Evolutionary conservation across 257 asterid species (phyloP), one percentile per base, ranked within the genome.

Genomic region (Solanum gracilifrons): DNA sequence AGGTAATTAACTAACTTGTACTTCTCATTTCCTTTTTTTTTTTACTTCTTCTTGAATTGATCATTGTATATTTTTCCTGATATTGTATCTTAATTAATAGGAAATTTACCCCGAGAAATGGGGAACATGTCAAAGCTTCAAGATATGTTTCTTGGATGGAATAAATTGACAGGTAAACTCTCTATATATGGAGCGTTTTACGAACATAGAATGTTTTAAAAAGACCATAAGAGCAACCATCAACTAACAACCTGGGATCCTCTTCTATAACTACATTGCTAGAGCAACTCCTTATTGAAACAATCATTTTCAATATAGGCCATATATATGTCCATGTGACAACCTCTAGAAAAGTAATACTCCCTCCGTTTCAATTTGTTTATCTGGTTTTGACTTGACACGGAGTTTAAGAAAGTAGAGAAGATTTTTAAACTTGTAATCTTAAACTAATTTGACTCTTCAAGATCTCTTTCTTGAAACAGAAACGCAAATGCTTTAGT

Each of bases 101-200:
- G 89, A 85, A 84, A 29, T 16, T 20, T 92, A 35, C 90, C 91
- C 7, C 41, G 29, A 27, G 82, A 21, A 11, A 85, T 90, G 51
- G 69, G 88, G 29, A 60, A 86, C 73, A 74, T 90, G n/a, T 68
- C 82, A 48, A 85, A 16, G 64, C 88, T 90, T 79, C 48, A 83
- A 69, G 21, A 4, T 33, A 25, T 90, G 5, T 21, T 36, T 84
- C 90, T 90, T 36, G 77, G 83, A 58, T 55, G 86, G 73, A 83
- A 55, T 60, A 60, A 60, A 16, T 60, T 83, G 58, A 13, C 86
- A 83, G 86, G 76, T 83, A 60, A 60, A 83, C 27, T 20, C 31
- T n/a, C 0, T 12, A 5, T 31, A 11, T 64, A 64, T 64, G 72
- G 72, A 68, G 74, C 23, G 11, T 27, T 29, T 69, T 13, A 27